A percentile compares a stretch with the other conserved stretches of the same genome.
Evolutionary conservation across 257 asterid genomes (phyloP).

Genomic region (Galeopsis tetrahit): DNA sequence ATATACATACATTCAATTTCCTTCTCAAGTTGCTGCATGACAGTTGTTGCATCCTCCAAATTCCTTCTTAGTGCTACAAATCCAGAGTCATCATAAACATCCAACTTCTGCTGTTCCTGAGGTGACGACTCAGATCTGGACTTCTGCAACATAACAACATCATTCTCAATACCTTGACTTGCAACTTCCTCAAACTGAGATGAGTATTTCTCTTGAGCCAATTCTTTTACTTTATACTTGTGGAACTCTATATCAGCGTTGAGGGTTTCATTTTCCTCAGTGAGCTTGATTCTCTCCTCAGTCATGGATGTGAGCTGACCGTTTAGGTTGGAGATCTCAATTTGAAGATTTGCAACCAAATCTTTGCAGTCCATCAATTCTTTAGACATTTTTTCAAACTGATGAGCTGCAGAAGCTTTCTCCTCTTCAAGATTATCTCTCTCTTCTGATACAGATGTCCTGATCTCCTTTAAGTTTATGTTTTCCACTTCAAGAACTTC

Average conservation of each 20-base stretch:
- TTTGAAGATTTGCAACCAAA: slow-evolving; percentile 58
- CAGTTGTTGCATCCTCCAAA: slow-evolving; percentile 56
- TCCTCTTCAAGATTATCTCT: slow-evolving; percentile 58
- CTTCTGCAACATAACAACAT: slow-evolving; percentile 33
- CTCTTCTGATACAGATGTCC: slow-evolving; percentile 53
- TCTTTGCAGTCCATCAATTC: slow-evolving; percentile 52
- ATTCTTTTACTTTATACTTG: slow-evolving; percentile 46
- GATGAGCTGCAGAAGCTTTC: slow-evolving; percentile 46
- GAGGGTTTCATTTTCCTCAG: slow-evolving; percentile 59
- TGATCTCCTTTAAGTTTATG: slow-evolving; percentile 44
- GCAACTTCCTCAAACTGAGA: slow-evolving; percentile 45
- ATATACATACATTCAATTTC: slow-evolving; percentile 64
- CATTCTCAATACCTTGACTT: slow-evolving; percentile 38
- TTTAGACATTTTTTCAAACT: slow-evolving; percentile 51
- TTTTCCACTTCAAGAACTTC: slow-evolving; percentile 64
- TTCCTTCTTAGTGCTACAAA: slow-evolving; percentile 55
- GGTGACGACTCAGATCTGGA: slow-evolving; percentile 38
- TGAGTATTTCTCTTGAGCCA: slow-evolving; percentile 38
- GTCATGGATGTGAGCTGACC: slow-evolving; percentile 43
- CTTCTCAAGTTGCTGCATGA: slow-evolving; percentile 68
- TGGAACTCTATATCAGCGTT: slow-evolving; percentile 56
- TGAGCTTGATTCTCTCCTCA: slow-evolving; percentile 59
- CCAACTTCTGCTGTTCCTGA: slow-evolving; percentile 37
- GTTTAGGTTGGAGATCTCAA: slow-evolving; percentile 54
- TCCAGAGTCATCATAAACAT: slow-evolving; percentile 47